Percentiles rank a stretch among this genome's conserved stretches.
Evolutionary conservation across 805 yeast species (phyloP).

Genomic region (Saturnispora galanensis): DNA sequence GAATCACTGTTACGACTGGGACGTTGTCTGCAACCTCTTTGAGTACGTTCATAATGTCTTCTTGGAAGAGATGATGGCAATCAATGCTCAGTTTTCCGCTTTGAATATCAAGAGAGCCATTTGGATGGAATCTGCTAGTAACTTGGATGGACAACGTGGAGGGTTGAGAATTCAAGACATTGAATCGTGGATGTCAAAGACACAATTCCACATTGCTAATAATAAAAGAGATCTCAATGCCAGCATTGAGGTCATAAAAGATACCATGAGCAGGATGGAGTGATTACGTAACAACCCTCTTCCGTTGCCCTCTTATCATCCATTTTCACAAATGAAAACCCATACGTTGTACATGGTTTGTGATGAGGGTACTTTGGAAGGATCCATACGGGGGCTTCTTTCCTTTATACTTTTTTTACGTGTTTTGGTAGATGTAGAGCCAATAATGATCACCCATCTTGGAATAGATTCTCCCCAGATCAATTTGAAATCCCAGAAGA

Average conservation of each 20-base stretch:
- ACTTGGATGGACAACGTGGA: constrained; percentile 19
- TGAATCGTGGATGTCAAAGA: constrained; percentile 15
- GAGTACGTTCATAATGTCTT: constrained; percentile 17
- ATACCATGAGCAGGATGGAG: constrained; percentile 14
- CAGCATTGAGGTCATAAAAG: constrained; percentile 17
- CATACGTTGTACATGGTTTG: constrained; percentile 26
- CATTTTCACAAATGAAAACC: background rate
- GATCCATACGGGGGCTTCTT: constrained; percentile 48
- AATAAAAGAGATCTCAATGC: constrained; percentile 14
- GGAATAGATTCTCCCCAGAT: background rate
- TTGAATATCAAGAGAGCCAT: constrained; percentile 16
- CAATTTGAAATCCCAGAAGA: background rate
- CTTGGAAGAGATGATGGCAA: constrained; percentile 15
- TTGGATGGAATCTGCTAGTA: constrained; percentile 21
- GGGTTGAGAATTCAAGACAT: constrained; percentile 11
- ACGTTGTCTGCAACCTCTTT: constrained; percentile 15
- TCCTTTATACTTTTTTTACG: constrained; percentile 64
- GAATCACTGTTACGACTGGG: constrained; percentile 20
- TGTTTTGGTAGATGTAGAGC: constrained; percentile 38
- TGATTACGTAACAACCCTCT: background rate
- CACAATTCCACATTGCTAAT: constrained; percentile 12
- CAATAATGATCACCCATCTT: background rate
- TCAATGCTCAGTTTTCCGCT: constrained; percentile 16
- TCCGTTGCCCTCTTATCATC: background rate
- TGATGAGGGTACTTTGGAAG: constrained; percentile 45